A percentile compares a stretch with the other conserved stretches of the same genome.
Conservation (phyloP, 805 yeast species). For the Candida palmyrensis region DNA sequence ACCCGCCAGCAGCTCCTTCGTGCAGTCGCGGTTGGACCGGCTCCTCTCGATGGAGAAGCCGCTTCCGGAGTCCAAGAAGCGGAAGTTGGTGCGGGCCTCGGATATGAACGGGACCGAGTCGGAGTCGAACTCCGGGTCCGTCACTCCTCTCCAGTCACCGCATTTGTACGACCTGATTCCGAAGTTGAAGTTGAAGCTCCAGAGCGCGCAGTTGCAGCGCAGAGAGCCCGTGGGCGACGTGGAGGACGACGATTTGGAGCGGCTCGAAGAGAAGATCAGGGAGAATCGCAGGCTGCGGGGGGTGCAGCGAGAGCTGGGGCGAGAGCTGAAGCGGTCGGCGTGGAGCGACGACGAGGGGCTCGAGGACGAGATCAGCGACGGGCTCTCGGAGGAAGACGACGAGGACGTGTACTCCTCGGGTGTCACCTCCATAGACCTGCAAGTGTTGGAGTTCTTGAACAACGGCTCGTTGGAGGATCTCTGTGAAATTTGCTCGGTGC, state of each 20-base stretch:
- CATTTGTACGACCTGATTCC: neutral
- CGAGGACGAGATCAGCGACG: constrained; percentile 45
- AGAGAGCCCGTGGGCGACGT: constrained; percentile 9
- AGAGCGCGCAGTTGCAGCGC: constrained; percentile 9
- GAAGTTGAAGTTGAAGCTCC: constrained; percentile 7
- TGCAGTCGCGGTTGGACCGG: constrained; percentile 26
- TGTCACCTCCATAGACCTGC: constrained; percentile 50
- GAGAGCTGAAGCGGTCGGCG: constrained; percentile 8
- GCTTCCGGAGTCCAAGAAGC: constrained; percentile 17
- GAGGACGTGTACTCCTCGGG: constrained; percentile 29
- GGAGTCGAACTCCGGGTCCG: constrained; percentile 3
- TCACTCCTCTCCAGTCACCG: constrained; percentile 4
- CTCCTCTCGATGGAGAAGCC: constrained; percentile 8
- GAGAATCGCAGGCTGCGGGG: constrained; percentile 22
- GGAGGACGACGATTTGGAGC: constrained; percentile 33
- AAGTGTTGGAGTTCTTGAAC: constrained; percentile 74
- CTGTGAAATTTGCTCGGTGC: constrained; percentile 71
- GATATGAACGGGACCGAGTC: constrained; percentile 11
- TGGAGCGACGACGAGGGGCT: constrained; percentile 43
- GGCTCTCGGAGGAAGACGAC: constrained; percentile 43
- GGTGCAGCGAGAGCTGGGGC: too few relatives aligned
- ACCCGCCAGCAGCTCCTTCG: constrained; percentile 7
- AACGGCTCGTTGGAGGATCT: constrained; percentile 70
- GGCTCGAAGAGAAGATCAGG: constrained; percentile 33
- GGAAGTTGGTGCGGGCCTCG: constrained; percentile 34